Base-by-base conservation (phyloP, 345 rosid genomes). In the Moricandia moricandioides region DNA sequence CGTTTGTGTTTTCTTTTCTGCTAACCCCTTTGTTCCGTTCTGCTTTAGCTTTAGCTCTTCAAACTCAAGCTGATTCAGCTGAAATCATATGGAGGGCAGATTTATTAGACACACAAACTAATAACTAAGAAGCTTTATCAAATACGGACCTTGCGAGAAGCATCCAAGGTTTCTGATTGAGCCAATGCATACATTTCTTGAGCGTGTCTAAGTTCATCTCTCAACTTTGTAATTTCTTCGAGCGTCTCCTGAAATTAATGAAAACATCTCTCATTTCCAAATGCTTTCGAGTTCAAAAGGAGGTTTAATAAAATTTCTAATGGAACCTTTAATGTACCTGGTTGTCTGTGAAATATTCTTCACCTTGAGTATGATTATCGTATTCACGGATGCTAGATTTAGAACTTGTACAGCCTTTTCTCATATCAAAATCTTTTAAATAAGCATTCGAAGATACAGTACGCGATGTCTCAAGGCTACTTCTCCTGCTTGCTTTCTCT, bases 161-260 rank as follows among this genome's bases (percentile, higher is more conserved):
- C 89, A 79, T 85, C 92, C 67, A 83, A 70, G 51, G 89, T 83
- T 82, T 89, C 97, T 67, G 76, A 87, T 69, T 86, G 92, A 80
- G 96, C 93, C 58, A 77, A 49, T 4, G 96, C 91, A 69, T 91
- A 85, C 82, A 89, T 84, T 45, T 89, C 92, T 47, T 80, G 91
- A 74, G 74, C 82, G 17, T 89, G 92, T 79, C 52, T 91, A 30
- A 93, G 94, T 75, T 91, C 94, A 78, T 73, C 80, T 81, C 90
- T 91, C 63, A 93, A 85, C 86, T 88, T 91, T 81, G 84, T 86
- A 65, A 92, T 72, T 12, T 72, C 70, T 7, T 52, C 43, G n/a
- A 72, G 70, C 0, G 62, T 54, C 0, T 52, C 83, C 97, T 92
- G 88, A 75, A 68, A 66, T 31, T 30, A n/a, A 12, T 6, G 49